phyloP scores from a whole-genome alignment of 2,329 filamentous ascomycete genomes.

The Trichophaea hybrida region DNA sequence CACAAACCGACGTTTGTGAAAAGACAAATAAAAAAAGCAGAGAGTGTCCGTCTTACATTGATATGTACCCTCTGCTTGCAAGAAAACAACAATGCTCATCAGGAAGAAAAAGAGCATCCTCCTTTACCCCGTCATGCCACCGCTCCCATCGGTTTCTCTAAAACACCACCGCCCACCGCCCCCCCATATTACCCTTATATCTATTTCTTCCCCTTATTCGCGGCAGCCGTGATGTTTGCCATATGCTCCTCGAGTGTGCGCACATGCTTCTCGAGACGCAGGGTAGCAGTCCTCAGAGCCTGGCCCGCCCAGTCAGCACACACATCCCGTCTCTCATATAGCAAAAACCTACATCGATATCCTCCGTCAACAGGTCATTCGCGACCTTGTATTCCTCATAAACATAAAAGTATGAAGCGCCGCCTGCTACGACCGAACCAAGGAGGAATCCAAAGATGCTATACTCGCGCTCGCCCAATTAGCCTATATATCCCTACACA shows the following conservation, averaged over 20 bases:
- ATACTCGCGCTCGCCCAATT: slow-evolving; percentile 3
- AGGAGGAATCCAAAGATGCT: slow-evolving; percentile 87
- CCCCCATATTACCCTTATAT: not conserved
- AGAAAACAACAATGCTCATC: not conserved
- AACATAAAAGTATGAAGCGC: slow-evolving; percentile 79
- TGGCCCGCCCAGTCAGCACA: slow-evolving; percentile 30
- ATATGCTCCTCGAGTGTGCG: slow-evolving; percentile 68
- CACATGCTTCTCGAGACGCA: slow-evolving; percentile 73
- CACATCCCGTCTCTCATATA: not conserved
- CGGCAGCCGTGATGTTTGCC: slow-evolving; percentile 39
- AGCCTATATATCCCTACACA: not conserved
- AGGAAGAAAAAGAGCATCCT: not conserved
- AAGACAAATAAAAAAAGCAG: not conserved
- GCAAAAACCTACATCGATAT: slow-evolving; percentile 69
- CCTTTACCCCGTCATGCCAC: not conserved
- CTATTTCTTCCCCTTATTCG: slow-evolving; percentile 3
- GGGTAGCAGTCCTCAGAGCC: slow-evolving; percentile 77
- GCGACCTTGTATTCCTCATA: slow-evolving; percentile 85
- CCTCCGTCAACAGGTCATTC: slow-evolving; percentile 85
- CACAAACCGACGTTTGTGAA: not conserved
- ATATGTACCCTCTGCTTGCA: not conserved
- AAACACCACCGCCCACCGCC: not conserved
- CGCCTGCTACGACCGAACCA: slow-evolving; percentile 64
- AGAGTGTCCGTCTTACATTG: not conserved
- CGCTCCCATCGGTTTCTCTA: not conserved